A percentile compares a stretch with the other conserved stretches of the same genome.
These are phyloP conservation scores for Eruca vesicaria DNA, from an alignment of 441 rosid species.

Conservation along the genomic window DNA sequence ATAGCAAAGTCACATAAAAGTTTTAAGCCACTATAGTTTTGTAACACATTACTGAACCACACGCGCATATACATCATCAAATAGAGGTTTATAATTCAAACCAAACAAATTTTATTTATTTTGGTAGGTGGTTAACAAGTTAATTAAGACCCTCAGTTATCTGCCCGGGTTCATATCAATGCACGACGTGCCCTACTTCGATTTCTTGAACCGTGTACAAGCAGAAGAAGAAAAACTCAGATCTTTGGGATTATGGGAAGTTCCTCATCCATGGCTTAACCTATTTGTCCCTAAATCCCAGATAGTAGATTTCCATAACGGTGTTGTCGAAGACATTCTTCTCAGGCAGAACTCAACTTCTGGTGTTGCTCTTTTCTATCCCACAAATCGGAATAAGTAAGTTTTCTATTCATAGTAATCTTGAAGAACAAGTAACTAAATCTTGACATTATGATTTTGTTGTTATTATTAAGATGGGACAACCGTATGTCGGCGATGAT, in stretches of 20 bases:
- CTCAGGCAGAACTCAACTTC: constrained; percentile 57
- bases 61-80: constrained; percentile 7
- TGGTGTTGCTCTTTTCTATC: constrained; percentile 66
- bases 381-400: constrained; percentile 72
- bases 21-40: too few relatives aligned
- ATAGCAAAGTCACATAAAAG: neutral
- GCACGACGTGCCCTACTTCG: constrained; percentile 68
- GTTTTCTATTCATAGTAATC: constrained; percentile 1
- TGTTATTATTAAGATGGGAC: constrained; percentile 65
- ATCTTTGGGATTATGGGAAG: constrained; percentile 87
- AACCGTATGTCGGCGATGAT: constrained; percentile 68
- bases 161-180: constrained; percentile 48
- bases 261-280: constrained; percentile 99
- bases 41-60: constrained; percentile 2
- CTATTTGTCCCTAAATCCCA: constrained; percentile 76
- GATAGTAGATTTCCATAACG: constrained; percentile 58
- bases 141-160: constrained; percentile 45
- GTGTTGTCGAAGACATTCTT: constrained; percentile 69
- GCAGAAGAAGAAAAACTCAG: constrained; percentile 65
- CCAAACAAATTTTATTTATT: constrained; percentile 34
- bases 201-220: constrained; percentile 83
- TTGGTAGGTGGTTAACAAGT: constrained; percentile 47
- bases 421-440: neutral
- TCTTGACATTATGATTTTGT: neutral
- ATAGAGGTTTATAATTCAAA: constrained; percentile 31